phyloP scores from a whole-genome alignment of 306 rosid genomes.

The Prunus dulcis region DNA sequence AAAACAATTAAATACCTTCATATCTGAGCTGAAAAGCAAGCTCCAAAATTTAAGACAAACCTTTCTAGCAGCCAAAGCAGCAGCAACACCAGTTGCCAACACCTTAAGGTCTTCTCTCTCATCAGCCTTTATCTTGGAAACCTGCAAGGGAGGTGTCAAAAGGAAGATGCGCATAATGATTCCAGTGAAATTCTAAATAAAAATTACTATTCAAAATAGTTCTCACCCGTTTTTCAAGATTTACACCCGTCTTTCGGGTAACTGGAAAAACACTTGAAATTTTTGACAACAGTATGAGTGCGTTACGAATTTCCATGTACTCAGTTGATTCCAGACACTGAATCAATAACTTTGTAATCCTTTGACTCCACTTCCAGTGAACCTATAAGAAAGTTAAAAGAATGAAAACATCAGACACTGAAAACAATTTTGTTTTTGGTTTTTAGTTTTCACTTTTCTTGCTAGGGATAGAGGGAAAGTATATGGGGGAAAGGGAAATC shows the following conservation, averaged over 20 bases:
- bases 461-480: too few relatives aligned
- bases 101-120: conserved; percentile 99
- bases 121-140: conserved; percentile 90
- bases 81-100: conserved; percentile 94
- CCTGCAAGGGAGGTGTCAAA: conserved; percentile 43
- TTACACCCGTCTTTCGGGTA: conserved; percentile 88
- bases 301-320: conserved; percentile 98
- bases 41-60: conserved; percentile 33
- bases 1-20: neutral
- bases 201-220: neutral
- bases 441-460: too few relatives aligned
- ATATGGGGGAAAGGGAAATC: too few relatives aligned
- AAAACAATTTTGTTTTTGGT: too few relatives aligned
- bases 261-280: conserved; percentile 95
- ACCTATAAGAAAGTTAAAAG: conserved; percentile 48
- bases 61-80: conserved; percentile 97
- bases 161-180: neutral
- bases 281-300: conserved; percentile 89
- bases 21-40: conserved; percentile 4
- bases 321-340: conserved; percentile 94
- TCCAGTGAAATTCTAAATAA: neutral
- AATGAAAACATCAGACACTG: neutral
- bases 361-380: conserved; percentile 99
- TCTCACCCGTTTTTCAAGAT: conserved; percentile 92
- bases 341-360: conserved; percentile 82